Evolutionary conservation across 2,329 filamentous ascomycete species (phyloP), one percentile per base, ranked within the genome.

Genomic region (Fusarium caatingaense): DNA sequence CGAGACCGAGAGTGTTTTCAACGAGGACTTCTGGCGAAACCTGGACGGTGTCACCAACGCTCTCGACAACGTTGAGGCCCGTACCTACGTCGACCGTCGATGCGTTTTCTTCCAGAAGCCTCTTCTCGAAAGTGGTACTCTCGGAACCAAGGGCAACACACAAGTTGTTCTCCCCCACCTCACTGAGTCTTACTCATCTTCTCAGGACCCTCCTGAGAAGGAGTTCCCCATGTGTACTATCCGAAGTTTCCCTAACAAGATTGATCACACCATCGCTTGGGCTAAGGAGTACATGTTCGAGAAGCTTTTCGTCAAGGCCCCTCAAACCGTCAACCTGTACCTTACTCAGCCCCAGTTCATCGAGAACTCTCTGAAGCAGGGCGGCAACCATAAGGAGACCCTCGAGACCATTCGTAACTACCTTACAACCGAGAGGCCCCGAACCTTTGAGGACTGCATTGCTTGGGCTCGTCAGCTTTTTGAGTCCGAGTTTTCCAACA

Each of bases 191-290:
- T 99, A 99, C 84, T 98, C 96, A 1, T 87, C 85, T 6, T 98
- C 96, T 21, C 95, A 98, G 79, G 97, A 99, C 79, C 96, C 96
- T 2, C 96, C 96, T 0, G 97, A 99, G 86, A 94, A 98, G 83
- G 97, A 96, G 2, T 98, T 99, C 87, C 96, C 96, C 1, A 98
- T 98, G 94, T 99, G 96, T 81, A 98, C 96, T 8, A 87, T 99
- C 67, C 90, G 93, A 77, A 98, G 94, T 81, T 99, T 99, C 86
- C 96, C 96, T 63, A 99, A 99, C 86, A 92, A 92, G 76, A 99
- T 99, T 76, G 94, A 99, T 83, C 96, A 99, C 81, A 98, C 96
- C 1, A 99, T 99, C 79, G 96, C 96, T 5, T 99, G 96, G 96
- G 91, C 94, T 41, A 93, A 97, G 76, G 96, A 98, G 80, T 82